Evolutionary conservation across 768 basidiomycete genomes (phyloP).

Genomic region (Auriscalpium microsporum): DNA sequence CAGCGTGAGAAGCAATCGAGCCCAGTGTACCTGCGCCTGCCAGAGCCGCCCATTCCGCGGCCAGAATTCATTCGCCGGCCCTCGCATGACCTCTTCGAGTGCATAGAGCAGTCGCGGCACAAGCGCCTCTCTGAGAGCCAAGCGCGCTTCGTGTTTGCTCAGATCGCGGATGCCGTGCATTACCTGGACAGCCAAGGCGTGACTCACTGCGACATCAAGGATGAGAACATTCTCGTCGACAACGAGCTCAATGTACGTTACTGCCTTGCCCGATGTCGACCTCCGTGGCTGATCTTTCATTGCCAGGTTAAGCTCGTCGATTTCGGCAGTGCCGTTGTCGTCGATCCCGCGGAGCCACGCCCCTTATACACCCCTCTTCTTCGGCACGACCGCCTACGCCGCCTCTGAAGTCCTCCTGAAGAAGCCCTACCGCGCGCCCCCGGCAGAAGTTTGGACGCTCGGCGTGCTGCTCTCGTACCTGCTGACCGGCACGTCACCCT

Average conservation of each 20-base stretch:
- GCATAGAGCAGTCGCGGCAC: constrained; percentile 80
- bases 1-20: background rate
- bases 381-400: constrained; percentile 93
- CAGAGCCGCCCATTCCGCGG: constrained; percentile 13
- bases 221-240: constrained; percentile 87
- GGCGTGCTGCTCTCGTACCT: constrained; percentile 93
- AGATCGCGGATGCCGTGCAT: constrained; percentile 78
- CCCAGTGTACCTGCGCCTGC: constrained; percentile 13
- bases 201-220: constrained; percentile 93
- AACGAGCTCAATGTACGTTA: constrained; percentile 52
- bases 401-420: constrained; percentile 90
- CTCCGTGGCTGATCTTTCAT: constrained; percentile 6
- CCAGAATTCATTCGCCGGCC: constrained; percentile 56
- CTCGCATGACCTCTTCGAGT: constrained; percentile 92
- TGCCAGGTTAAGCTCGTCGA: constrained; percentile 87
- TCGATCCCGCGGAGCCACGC: constrained; percentile 51
- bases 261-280: constrained; percentile 2
- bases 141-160: constrained; percentile 76
- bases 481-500: constrained; percentile 87
- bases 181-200: constrained; percentile 80
- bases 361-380: constrained; percentile 72
- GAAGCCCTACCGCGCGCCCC: constrained; percentile 82
- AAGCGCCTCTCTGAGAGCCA: constrained; percentile 71
- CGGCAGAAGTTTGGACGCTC: constrained; percentile 94
- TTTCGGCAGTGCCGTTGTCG: constrained; percentile 83